These are phyloP conservation scores for Gillenia trifoliata DNA, from an alignment of 306 rosid species.

Conservation along the genomic window DNA sequence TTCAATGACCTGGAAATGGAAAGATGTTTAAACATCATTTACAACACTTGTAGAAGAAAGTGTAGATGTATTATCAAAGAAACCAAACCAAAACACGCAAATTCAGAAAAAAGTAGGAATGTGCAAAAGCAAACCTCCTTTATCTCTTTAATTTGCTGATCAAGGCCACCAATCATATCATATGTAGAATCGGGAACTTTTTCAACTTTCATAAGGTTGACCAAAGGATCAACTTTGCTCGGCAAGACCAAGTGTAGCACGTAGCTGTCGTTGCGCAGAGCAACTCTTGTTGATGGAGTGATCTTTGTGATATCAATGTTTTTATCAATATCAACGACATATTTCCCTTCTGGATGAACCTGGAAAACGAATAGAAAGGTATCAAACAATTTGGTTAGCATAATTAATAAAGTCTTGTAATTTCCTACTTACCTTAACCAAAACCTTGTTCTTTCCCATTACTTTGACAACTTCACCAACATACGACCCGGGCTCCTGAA, in stretches of 20 bases:
- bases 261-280: constrained; percentile 96
- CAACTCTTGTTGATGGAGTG: constrained; percentile 96
- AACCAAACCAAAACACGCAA: neutral
- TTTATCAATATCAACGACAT: constrained; percentile 95
- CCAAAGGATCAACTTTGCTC: constrained; percentile 98
- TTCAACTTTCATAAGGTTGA: constrained; percentile 97
- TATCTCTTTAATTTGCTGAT: constrained; percentile 97
- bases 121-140: constrained; percentile 59
- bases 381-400: neutral
- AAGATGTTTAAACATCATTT: neutral
- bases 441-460: constrained; percentile 97
- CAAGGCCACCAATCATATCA: constrained; percentile 99
- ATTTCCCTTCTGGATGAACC: constrained; percentile 99
- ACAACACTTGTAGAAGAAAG: constrained; percentile 7
- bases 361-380: constrained; percentile 8
- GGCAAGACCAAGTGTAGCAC: constrained; percentile 95
- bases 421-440: constrained; percentile 65
- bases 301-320: constrained; percentile 92
- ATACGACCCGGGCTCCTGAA: constrained; percentile 98
- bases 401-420: neutral
- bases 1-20: constrained; percentile 74
- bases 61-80: constrained; percentile 5
- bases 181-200: constrained; percentile 99
- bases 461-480: constrained; percentile 99
- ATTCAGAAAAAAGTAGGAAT: constrained; percentile 12